Conservation (phyloP, 441 rosid species). For the Gossypium gossypioides region DNA sequence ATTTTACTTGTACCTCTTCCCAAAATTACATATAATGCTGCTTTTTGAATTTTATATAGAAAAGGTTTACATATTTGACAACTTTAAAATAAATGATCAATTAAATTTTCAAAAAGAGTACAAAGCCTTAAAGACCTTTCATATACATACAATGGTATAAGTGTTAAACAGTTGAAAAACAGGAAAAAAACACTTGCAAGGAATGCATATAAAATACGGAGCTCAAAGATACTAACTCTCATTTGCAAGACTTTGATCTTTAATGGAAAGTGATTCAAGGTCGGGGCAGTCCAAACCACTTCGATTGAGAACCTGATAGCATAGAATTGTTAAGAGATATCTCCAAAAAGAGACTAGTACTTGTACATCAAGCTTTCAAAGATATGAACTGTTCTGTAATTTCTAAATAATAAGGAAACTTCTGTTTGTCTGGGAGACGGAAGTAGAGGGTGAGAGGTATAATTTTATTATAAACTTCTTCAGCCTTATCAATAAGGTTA, state of each 20-base stretch:
- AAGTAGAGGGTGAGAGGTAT: not conserved
- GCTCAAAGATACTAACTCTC: constrained; percentile 48
- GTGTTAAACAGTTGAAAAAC: not conserved
- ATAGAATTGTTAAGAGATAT: constrained; percentile 22
- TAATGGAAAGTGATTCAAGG: constrained; percentile 57
- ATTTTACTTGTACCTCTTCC: not conserved
- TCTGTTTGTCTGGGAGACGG: not conserved
- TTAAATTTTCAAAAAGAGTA: not conserved
- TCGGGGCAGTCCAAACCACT: constrained; percentile 68
- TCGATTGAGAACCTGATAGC: constrained; percentile 38
- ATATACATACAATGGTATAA: not conserved
- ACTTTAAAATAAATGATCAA: not conserved
- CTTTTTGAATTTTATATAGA: not conserved
- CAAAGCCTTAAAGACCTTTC: not conserved
- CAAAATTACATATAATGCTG: not conserved
- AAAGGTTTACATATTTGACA: not conserved
- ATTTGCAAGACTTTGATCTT: constrained; percentile 63
- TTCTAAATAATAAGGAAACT: constrained; percentile 2
- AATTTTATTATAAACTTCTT: not conserved
- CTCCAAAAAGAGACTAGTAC: constrained; percentile 2
- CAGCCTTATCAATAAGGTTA: not conserved
- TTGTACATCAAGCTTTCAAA: not conserved
- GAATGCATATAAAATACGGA: not conserved
- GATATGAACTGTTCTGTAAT: not conserved
- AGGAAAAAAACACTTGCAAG: not conserved